Conservation (phyloP, 1,284 basidiomycete genomes). For the Cryptococcus depauperatus region DNA sequence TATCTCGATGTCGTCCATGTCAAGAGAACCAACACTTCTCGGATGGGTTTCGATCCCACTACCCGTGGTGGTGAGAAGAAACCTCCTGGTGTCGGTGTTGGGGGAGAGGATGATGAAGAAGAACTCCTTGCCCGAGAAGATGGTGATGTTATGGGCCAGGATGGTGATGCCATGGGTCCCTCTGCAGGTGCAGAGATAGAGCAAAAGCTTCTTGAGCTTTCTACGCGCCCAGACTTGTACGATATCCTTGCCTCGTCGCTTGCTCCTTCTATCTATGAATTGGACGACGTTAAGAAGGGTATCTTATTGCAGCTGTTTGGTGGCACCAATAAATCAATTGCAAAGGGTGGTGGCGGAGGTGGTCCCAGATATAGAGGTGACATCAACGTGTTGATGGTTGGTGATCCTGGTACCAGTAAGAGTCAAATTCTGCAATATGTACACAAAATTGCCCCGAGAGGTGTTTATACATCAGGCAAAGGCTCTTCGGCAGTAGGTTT, state of each 20-base stretch:
- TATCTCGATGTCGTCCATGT: conserved; percentile 94
- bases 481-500: conserved; percentile 97
- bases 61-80: conserved; percentile 55
- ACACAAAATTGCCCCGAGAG: conserved; percentile 95
- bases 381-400: conserved; percentile 94
- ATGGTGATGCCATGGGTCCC: conserved; percentile 47
- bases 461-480: conserved; percentile 94
- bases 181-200: conserved; percentile 50
- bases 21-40: conserved; percentile 60
- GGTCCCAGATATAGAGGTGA: conserved; percentile 95
- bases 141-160: conserved; percentile 33
- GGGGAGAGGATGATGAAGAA: conserved; percentile 66
- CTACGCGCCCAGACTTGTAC: conserved; percentile 72
- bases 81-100: conserved; percentile 69
- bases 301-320: conserved; percentile 93
- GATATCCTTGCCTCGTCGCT: conserved; percentile 75
- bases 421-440: conserved; percentile 96
- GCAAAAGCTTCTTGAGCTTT: conserved; percentile 60
- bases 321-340: conserved; percentile 92
- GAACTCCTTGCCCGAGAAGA: conserved; percentile 48
- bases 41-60: conserved; percentile 70
- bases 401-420: conserved; percentile 97
- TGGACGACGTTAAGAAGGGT: conserved; percentile 99
- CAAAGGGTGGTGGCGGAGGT: conserved; percentile 83
- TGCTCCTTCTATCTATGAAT: conserved; percentile 92